Evolutionary conservation across 306 rosid genomes (phyloP).

Genomic region (Argentina anserina): DNA sequence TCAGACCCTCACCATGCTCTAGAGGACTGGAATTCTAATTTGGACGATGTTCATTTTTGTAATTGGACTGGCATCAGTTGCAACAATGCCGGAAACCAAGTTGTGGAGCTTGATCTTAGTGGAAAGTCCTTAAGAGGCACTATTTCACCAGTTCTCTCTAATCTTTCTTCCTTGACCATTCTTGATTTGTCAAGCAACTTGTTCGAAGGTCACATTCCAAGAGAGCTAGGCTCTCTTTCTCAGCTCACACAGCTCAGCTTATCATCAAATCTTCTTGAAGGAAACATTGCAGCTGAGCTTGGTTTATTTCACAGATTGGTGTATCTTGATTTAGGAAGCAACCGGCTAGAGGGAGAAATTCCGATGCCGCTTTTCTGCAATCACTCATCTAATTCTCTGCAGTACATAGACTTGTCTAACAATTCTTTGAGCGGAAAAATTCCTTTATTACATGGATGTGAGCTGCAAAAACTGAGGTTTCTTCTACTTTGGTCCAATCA

Average conservation of each 20-base stretch:
- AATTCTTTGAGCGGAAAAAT: constrained; percentile 65
- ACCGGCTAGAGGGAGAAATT: constrained; percentile 57
- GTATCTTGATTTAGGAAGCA: constrained; percentile 75
- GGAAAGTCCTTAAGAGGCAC: constrained; percentile 57
- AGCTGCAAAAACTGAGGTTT: constrained; percentile 50
- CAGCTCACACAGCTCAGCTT: constrained; percentile 59
- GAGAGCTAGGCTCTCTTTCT: constrained; percentile 54
- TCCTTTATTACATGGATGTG: constrained; percentile 54
- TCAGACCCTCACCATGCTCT: constrained; percentile 59
- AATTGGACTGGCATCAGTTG: constrained; percentile 74
- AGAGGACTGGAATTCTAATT: constrained; percentile 45
- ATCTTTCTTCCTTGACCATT: constrained; percentile 60
- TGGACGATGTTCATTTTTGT: constrained; percentile 44
- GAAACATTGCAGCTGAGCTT: constrained; percentile 53
- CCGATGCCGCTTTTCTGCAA: constrained; percentile 72
- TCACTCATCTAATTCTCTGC: constrained; percentile 47
- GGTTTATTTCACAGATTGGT: constrained; percentile 59
- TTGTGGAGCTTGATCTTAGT: constrained; percentile 74
- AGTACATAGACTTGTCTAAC: constrained; percentile 74
- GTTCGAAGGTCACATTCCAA: constrained; percentile 65
- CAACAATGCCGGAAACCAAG: constrained; percentile 49
- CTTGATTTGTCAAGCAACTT: constrained; percentile 77
- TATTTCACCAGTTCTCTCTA: constrained; percentile 64
- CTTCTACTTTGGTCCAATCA: constrained; percentile 83
- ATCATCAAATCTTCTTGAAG: constrained; percentile 54